Base-by-base conservation (phyloP, 257 asterid species). In the Galeopsis tetrahit region DNA sequence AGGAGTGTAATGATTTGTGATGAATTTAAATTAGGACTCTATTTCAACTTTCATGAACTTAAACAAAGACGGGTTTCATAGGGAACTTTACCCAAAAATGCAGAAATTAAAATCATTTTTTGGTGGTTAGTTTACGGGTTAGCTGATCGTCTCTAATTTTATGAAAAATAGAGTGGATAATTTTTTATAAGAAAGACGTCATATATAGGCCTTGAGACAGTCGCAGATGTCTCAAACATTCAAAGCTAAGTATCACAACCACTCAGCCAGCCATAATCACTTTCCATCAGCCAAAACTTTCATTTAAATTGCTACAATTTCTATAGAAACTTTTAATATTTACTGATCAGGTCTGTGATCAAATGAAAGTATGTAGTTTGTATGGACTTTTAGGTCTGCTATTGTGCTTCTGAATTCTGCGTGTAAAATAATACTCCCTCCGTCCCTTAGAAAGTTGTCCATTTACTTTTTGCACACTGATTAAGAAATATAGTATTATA, bases 171-270 rank as follows among this genome's bases (percentile, higher is more conserved):
- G 39, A 7, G 0, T 73, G 7, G 66, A 31, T 31, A 38, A 5
- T 36, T 40, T 75, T 65, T 31, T 40, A 49, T 66, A 10, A 48
- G 78, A 31, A 71, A 61, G 70, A 40, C 69, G 28, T 48, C 43
- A 36, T 21, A 55, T 31, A 32, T 31, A 42, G 34, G 21, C 36
- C 69, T 60, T 10, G 28, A 21, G 28, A 21, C 28, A 21, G 28
- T 21, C 1, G 28, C 7, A 14, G 10, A 10, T 7, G 35, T 75
- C 60, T 57, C 49, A 31, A 6, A 52, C 42, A 48, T 49, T 38
- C 21, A 59, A 60, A 43, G 5, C 51, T 52, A 52, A 42, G 59
- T 17, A 75, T 75, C 34, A 10, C 8, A 6, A 33, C 28, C 28
- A 21, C 34, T 7, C 8, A 6, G 42, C 10, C 8, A 6, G 42